phyloP scores from a whole-genome alignment of 1,284 basidiomycete genomes.

The Anthracocystis walkeri region DNA sequence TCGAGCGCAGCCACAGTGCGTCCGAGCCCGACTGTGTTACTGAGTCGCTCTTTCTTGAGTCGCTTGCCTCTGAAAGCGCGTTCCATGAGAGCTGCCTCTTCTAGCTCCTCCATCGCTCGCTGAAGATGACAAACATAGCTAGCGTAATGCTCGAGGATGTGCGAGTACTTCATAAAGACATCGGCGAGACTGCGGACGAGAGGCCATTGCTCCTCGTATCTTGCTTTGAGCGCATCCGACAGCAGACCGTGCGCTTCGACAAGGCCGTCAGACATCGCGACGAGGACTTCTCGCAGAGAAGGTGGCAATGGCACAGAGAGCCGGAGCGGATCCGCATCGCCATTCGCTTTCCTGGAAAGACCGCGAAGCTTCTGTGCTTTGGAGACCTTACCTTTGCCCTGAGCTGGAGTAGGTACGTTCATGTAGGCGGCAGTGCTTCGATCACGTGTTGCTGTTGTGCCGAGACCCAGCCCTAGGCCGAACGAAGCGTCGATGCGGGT shows the following conservation, averaged over 20 bases:
- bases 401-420: constrained; percentile 3
- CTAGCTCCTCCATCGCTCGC: constrained; percentile 58
- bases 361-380: constrained; percentile 45
- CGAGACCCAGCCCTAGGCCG: constrained; percentile 52
- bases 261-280: constrained; percentile 54
- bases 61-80: constrained; percentile 60
- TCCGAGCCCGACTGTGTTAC: constrained; percentile 59
- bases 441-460: constrained; percentile 34
- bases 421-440: constrained; percentile 33
- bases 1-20: constrained; percentile 74
- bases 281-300: constrained; percentile 54
- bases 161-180: constrained; percentile 55
- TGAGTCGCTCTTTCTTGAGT: constrained; percentile 59
- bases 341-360: constrained; percentile 22
- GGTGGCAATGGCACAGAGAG: constrained; percentile 54
- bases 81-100: constrained; percentile 64
- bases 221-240: constrained; percentile 55
- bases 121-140: constrained; percentile 61
- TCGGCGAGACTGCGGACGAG: constrained; percentile 62
- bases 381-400: constrained; percentile 27
- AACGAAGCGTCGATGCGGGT: constrained; percentile 16
- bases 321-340: constrained; percentile 35
- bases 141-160: constrained; percentile 59
- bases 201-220: constrained; percentile 66
- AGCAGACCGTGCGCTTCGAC: constrained; percentile 55